These are phyloP conservation scores for Blastobotrys aristatus DNA, from an alignment of 1,139 yeast genomes.

Conservation along the genomic window DNA sequence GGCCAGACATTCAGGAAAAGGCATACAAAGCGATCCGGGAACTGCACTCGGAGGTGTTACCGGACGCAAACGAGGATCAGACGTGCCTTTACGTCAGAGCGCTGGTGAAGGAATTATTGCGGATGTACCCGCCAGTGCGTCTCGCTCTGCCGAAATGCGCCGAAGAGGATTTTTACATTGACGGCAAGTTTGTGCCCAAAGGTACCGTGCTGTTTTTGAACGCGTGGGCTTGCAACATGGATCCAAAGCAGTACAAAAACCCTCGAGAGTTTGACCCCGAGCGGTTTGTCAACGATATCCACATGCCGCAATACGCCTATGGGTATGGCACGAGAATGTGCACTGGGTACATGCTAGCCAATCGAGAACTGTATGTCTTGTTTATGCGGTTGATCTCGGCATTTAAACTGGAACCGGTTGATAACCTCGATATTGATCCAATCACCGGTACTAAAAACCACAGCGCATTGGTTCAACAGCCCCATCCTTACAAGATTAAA, in stretches of 20 bases:
- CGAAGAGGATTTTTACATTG: slow-evolving; percentile 43
- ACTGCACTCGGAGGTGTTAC: slow-evolving; percentile 43
- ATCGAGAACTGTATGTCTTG: slow-evolving; percentile 52
- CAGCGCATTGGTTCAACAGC: slow-evolving; percentile 22
- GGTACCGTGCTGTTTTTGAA: slow-evolving; percentile 59
- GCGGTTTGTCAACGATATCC: slow-evolving; percentile 45
- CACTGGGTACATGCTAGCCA: slow-evolving; percentile 57
- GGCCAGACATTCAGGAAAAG: slow-evolving; percentile 43
- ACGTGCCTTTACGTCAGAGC: slow-evolving; percentile 50
- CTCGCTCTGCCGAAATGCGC: slow-evolving; percentile 60
- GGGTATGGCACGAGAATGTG: slow-evolving; percentile 70
- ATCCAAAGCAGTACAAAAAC: slow-evolving; percentile 38
- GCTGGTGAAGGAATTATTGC: slow-evolving; percentile 53
- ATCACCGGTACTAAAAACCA: slow-evolving; percentile 24
- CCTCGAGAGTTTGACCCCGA: slow-evolving; percentile 54
- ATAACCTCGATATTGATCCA: slow-evolving; percentile 21
- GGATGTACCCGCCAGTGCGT: slow-evolving; percentile 58
- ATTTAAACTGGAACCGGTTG: slow-evolving; percentile 34
- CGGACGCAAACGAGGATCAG: slow-evolving; percentile 34
- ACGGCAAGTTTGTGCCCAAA: slow-evolving; percentile 43
- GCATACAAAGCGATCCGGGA: slow-evolving; percentile 39
- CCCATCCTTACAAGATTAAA: slow-evolving; percentile 20
- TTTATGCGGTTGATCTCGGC: slow-evolving; percentile 38
- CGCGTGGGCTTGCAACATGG: slow-evolving; percentile 67
- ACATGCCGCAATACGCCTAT: slow-evolving; percentile 49